These are phyloP conservation scores for Entoloma clypeatum DNA, from an alignment of 1,284 basidiomycete genomes.

Conservation along the genomic window DNA sequence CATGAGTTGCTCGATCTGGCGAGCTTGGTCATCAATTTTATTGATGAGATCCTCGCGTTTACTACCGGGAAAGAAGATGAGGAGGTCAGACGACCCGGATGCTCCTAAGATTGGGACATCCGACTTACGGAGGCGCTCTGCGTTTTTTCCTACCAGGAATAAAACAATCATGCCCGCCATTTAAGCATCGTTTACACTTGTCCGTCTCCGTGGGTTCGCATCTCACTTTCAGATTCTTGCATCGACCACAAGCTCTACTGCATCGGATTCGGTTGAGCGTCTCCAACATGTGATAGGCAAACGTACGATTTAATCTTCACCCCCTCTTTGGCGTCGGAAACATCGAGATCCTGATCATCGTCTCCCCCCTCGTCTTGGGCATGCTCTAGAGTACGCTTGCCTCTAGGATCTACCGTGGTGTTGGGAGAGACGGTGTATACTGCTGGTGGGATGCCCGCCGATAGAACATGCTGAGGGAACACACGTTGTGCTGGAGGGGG, in stretches of 20 bases:
- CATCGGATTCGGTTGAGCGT: neutral
- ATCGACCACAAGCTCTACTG: slow-evolving; percentile 43
- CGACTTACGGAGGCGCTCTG: slow-evolving; percentile 66
- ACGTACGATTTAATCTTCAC: slow-evolving; percentile 47
- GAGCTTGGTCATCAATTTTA: slow-evolving; percentile 67
- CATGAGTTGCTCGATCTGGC: slow-evolving; percentile 66
- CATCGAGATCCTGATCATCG: slow-evolving; percentile 33
- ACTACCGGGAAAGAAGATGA: slow-evolving; percentile 7
- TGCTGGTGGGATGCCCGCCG: slow-evolving; percentile 22
- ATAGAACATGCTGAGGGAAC: slow-evolving; percentile 18
- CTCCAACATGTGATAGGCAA: neutral
- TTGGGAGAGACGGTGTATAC: slow-evolving; percentile 8
- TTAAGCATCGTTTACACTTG: slow-evolving; percentile 65
- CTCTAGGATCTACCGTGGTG: slow-evolving; percentile 21
- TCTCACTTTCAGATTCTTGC: slow-evolving; percentile 71
- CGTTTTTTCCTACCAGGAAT: slow-evolving; percentile 76
- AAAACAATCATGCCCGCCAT: slow-evolving; percentile 63
- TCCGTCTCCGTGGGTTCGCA: slow-evolving; percentile 71
- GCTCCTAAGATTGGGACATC: neutral
- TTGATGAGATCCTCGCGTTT: slow-evolving; percentile 75
- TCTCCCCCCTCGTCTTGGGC: slow-evolving; percentile 25
- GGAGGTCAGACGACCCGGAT: neutral
- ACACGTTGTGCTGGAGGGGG: slow-evolving; percentile 24
- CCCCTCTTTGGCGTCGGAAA: slow-evolving; percentile 19
- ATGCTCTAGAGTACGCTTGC: slow-evolving; percentile 28